phyloP scores from a whole-genome alignment of 2,329 filamentous ascomycete genomes.

The Diaporthe ilicicola region DNA sequence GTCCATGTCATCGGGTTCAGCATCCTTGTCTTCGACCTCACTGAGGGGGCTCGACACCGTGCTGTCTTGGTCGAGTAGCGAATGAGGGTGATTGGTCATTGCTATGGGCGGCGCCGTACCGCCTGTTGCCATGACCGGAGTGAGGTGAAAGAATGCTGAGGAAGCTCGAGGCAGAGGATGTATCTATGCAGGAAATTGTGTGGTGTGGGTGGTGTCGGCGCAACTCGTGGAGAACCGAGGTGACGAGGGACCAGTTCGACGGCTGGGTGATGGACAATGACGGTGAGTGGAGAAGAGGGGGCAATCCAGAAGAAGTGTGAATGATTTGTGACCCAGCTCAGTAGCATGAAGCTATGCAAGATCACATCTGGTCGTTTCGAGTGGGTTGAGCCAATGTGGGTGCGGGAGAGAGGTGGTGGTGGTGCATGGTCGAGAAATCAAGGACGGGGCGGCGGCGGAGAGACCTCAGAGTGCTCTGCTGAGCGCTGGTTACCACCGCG shows the following conservation, averaged over 20 bases:
- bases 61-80: constrained; percentile 66
- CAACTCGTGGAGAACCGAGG: constrained; percentile 17
- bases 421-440: constrained; percentile 24
- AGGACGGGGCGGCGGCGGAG: constrained; percentile 2
- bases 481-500: constrained; percentile 3
- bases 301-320: neutral
- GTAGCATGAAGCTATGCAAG: constrained; percentile 18
- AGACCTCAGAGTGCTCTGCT: neutral
- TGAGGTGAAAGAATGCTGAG: neutral
- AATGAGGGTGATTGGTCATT: constrained; percentile 58
- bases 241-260: constrained; percentile 7
- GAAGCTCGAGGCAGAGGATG: neutral
- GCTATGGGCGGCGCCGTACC: constrained; percentile 58
- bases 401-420: constrained; percentile 19
- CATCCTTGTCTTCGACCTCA: constrained; percentile 85
- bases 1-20: constrained; percentile 71
- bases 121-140: constrained; percentile 58
- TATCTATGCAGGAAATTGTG: neutral
- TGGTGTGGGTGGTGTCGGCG: constrained; percentile 24
- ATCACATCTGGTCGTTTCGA: constrained; percentile 28
- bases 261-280: constrained; percentile 10
- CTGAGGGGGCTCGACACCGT: constrained; percentile 90
- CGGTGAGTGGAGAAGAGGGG: constrained; percentile 10
- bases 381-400: constrained; percentile 17
- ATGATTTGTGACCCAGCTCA: constrained; percentile 23